phyloP scores from a whole-genome alignment of 495 filamentous ascomycete species.

The Penicillium subrubescens region DNA sequence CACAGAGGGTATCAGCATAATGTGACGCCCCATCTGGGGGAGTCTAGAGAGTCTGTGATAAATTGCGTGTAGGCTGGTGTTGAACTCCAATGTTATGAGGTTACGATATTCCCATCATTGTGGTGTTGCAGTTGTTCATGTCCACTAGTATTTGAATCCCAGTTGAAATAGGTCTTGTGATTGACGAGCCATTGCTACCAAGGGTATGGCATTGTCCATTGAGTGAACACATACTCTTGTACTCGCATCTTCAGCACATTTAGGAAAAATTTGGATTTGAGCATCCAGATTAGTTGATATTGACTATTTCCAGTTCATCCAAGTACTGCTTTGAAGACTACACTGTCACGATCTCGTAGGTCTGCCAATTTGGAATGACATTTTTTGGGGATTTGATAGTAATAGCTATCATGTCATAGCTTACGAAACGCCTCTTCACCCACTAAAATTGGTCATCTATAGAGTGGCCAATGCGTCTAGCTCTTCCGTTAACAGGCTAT shows the following conservation, averaged over 20 bases:
- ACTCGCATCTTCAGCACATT: no score
- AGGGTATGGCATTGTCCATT: no score
- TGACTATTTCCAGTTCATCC: no score
- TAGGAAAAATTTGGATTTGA: no score
- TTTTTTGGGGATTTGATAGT: background rate
- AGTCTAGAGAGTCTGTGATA: conserved; percentile 11
- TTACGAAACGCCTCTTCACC: background rate
- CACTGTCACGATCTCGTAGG: background rate
- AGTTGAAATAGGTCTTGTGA: no score
- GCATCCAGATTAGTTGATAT: no score
- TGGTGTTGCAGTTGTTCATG: background rate
- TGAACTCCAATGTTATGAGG: background rate
- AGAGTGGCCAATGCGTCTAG: background rate
- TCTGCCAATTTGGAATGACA: background rate
- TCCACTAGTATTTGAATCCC: no score
- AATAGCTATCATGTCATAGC: background rate
- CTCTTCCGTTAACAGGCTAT: background rate
- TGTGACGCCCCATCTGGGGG: background rate
- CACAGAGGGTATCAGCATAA: background rate
- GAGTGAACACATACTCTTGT: no score
- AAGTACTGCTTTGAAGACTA: no score
- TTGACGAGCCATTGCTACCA: no score
- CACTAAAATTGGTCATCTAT: background rate
- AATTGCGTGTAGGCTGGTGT: conserved; percentile 12
- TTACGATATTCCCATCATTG: background rate